phyloP scores from a whole-genome alignment of 108 stramenopile genomes.

The Chaetoceros muelleri region DNA sequence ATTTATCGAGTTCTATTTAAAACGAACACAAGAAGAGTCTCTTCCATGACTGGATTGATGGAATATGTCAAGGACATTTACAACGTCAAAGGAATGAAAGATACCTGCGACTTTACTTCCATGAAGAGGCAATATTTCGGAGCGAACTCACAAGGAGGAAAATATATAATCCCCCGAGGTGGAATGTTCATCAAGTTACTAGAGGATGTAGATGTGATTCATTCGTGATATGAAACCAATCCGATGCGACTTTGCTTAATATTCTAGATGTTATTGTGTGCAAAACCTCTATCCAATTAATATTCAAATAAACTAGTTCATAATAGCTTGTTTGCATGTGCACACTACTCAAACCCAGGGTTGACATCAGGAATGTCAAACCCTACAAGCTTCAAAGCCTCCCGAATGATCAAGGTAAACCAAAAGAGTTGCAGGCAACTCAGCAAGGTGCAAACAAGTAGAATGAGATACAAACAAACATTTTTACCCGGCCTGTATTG shows the following conservation, averaged over 20 bases:
- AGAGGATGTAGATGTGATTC: too few species aligned
- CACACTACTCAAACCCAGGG: not conserved
- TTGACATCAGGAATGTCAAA: not conserved
- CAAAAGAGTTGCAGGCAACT: slow-evolving; percentile 35
- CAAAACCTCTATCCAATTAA: too few species aligned
- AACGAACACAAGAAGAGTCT: not conserved
- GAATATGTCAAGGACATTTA: not conserved
- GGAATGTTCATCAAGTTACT: not conserved
- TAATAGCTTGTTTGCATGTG: not conserved
- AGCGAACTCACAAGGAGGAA: not conserved
- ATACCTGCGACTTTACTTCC: not conserved
- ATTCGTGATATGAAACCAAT: too few species aligned
- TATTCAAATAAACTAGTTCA: too few species aligned
- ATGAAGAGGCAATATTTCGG: not conserved
- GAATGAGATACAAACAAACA: slow-evolving; percentile 29
- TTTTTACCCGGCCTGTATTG: slow-evolving; percentile 20
- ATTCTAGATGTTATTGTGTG: too few species aligned
- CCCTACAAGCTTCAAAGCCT: slow-evolving; percentile 5
- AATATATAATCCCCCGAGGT: not conserved
- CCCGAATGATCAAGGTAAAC: slow-evolving; percentile 15
- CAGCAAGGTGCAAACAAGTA: slow-evolving; percentile 19
- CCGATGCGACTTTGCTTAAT: too few species aligned
- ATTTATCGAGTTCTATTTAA: not conserved
- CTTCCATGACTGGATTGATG: not conserved
- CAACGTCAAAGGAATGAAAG: not conserved